phyloP scores from a whole-genome alignment of 768 basidiomycete genomes.

The Suillus spraguei region DNA sequence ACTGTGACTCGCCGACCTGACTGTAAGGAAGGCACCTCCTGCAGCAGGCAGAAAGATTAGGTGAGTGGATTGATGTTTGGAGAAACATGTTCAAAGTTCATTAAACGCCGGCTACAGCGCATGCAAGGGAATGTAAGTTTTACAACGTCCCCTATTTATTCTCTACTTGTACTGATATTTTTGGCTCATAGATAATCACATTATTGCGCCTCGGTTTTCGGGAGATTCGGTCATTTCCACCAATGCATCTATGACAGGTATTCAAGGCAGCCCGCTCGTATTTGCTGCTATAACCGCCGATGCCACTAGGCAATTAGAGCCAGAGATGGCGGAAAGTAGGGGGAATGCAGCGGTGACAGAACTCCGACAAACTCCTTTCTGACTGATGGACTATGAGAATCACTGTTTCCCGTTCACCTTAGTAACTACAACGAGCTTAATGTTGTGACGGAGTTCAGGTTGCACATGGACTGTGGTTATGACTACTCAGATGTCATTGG shows the following conservation, averaged over 20 bases:
- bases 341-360: constrained; percentile 7
- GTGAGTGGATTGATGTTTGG: constrained; percentile 41
- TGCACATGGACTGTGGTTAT: constrained; percentile 1
- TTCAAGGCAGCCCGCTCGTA: background rate
- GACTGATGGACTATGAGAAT: constrained; percentile 4
- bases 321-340: background rate
- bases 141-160: constrained; percentile 4
- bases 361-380: background rate
- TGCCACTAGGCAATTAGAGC: background rate
- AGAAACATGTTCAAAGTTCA: constrained; percentile 9
- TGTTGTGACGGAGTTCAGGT: background rate
- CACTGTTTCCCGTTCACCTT: background rate
- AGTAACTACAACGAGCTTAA: constrained; percentile 3
- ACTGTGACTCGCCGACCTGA: constrained; percentile 61
- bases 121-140: constrained; percentile 75
- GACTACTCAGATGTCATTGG: constrained; percentile 5
- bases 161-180: constrained; percentile 9
- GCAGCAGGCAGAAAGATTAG: constrained; percentile 64
- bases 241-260: background rate
- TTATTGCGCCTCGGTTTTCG: constrained; percentile 23
- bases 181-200: constrained; percentile 41
- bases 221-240: background rate
- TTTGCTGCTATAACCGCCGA: background rate
- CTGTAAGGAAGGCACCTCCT: constrained; percentile 64
- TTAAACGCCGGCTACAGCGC: constrained; percentile 42